Percentiles rank a stretch among this genome's conserved stretches.
phyloP scores from a whole-genome alignment of 2,329 filamentous ascomycete genomes.

The Penicillium rolfsii region DNA sequence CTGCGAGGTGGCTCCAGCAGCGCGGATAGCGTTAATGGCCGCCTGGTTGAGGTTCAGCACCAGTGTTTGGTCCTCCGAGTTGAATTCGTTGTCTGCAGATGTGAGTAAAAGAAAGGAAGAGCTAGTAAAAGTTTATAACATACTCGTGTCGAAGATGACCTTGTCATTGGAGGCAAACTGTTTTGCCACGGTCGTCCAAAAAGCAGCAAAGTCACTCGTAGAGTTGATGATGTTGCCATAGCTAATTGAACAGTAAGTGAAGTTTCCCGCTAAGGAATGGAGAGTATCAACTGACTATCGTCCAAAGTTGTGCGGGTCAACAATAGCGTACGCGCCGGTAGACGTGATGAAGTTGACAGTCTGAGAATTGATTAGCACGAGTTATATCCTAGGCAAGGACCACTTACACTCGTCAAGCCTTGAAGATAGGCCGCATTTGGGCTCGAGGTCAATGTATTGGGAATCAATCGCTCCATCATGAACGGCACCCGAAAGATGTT shows the following conservation, averaged over 20 bases:
- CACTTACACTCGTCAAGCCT: constrained; percentile 3
- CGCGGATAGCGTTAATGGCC: constrained; percentile 65
- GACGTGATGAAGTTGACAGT: constrained; percentile 44
- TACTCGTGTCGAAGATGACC: constrained; percentile 65
- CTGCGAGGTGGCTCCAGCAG: constrained; percentile 59
- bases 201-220: constrained; percentile 57
- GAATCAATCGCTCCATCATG: constrained; percentile 32
- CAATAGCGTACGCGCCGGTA: constrained; percentile 55
- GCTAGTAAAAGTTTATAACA: constrained; percentile 2
- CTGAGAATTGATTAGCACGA: constrained; percentile 17
- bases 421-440: constrained; percentile 12
- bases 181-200: constrained; percentile 60
- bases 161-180: constrained; percentile 57
- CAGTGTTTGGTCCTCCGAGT: constrained; percentile 63
- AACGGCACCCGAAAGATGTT: constrained; percentile 33
- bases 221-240: constrained; percentile 55
- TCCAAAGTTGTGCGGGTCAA: constrained; percentile 66
- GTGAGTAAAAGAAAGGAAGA: neutral
- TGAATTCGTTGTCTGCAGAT: constrained; percentile 62
- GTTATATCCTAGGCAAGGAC: neutral
- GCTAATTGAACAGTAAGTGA: constrained; percentile 9
- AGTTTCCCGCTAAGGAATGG: neutral
- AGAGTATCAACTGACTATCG: constrained; percentile 25
- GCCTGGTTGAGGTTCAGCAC: constrained; percentile 66
- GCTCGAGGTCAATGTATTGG: constrained; percentile 22